Conservation (phyloP, 1,139 yeast genomes). For the Protomyces inundatus region DNA sequence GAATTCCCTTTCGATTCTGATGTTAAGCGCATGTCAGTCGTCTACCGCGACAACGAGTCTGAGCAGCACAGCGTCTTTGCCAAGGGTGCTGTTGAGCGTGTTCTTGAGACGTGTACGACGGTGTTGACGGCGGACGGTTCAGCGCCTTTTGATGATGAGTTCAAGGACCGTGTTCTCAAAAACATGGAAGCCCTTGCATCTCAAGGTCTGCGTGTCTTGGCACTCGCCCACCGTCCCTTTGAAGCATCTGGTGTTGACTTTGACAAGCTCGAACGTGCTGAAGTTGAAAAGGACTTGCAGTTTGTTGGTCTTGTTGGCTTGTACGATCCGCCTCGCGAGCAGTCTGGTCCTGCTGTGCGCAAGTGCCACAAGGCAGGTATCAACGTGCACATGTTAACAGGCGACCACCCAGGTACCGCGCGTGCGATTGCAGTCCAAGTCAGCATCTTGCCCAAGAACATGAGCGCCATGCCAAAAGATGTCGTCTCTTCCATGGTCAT, state of each 20-base stretch:
- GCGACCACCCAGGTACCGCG: slow-evolving; percentile 82
- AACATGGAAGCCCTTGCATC: slow-evolving; percentile 61
- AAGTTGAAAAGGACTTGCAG: slow-evolving; percentile 52
- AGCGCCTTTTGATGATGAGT: slow-evolving; percentile 44
- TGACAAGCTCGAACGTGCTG: slow-evolving; percentile 43
- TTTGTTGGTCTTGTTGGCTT: slow-evolving; percentile 73
- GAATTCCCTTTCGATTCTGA: slow-evolving; percentile 79
- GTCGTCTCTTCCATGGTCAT: slow-evolving; percentile 64
- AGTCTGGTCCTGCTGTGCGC: slow-evolving; percentile 62
- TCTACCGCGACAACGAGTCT: slow-evolving; percentile 43
- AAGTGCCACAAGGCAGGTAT: slow-evolving; percentile 72
- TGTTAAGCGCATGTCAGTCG: slow-evolving; percentile 41
- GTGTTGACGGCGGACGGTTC: slow-evolving; percentile 29
- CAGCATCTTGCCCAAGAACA: slow-evolving; percentile 62
- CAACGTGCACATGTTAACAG: slow-evolving; percentile 78
- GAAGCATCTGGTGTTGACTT: slow-evolving; percentile 21
- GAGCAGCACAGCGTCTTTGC: slow-evolving; percentile 47
- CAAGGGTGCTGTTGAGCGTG: slow-evolving; percentile 77
- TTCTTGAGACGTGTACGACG: slow-evolving; percentile 51
- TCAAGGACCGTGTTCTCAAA: slow-evolving; percentile 46
- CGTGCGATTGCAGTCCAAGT: slow-evolving; percentile 78
- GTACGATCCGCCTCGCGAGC: slow-evolving; percentile 76
- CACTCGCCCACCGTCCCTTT: slow-evolving; percentile 48
- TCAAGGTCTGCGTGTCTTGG: slow-evolving; percentile 69
- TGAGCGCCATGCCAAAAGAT: slow-evolving; percentile 43